Evolutionary conservation across 345 rosid species (phyloP).

Genomic region (Brassica carinata): DNA sequence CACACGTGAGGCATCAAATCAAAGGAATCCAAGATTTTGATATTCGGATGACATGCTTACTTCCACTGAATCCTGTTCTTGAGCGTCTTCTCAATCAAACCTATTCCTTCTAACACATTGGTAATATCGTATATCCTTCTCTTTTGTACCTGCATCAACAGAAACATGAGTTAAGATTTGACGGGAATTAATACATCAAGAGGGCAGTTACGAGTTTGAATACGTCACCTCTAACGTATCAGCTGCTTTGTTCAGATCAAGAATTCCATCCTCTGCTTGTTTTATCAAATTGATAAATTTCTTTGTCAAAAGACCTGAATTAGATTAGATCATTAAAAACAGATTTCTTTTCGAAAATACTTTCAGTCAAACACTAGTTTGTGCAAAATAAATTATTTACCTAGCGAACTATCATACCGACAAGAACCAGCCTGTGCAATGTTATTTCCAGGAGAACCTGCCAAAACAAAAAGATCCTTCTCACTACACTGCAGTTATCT

Average conservation of each 20-base stretch:
- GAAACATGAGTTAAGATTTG: conserved; percentile 28
- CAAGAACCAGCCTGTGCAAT: conserved; percentile 80
- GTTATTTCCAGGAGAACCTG: conserved; percentile 94
- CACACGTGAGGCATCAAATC: conserved; percentile 21
- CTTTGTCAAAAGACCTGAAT: conserved; percentile 92
- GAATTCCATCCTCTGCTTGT: conserved; percentile 95
- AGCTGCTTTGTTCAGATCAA: conserved; percentile 95
- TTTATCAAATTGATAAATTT: conserved; percentile 94
- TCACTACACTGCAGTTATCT: conserved; percentile 23
- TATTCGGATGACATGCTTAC: conserved; percentile 48
- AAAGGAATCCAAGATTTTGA: conserved; percentile 16
- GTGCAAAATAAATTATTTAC: conserved; percentile 49
- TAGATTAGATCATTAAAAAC: conserved; percentile 22
- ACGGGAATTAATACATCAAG: background rate
- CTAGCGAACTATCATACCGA: conserved; percentile 97
- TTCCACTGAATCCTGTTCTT: conserved; percentile 98
- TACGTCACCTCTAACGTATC: conserved; percentile 78
- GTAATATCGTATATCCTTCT: conserved; percentile 97
- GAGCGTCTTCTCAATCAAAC: conserved; percentile 94
- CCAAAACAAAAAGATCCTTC: conserved; percentile 40
- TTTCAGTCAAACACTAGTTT: conserved; percentile 1
- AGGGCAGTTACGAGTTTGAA: background rate
- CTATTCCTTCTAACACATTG: conserved; percentile 98
- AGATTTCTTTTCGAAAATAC: background rate
- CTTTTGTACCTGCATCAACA: conserved; percentile 79